Base-by-base conservation (phyloP, 1,284 basidiomycete species). In the Pterulicium gracile region DNA sequence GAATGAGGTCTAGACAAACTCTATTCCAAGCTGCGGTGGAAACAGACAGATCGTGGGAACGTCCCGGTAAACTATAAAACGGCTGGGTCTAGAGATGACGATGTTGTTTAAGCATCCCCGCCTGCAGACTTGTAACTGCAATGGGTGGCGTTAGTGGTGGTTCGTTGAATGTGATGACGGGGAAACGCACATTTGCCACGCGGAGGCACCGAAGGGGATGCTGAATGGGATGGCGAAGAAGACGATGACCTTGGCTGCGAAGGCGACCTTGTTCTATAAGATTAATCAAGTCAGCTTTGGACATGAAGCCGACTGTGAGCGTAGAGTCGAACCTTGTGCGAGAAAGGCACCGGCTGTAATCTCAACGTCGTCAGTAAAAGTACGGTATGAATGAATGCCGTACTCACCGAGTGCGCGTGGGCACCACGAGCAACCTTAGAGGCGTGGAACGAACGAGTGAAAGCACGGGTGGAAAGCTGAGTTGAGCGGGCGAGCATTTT, bases 161-260 rank as follows among this genome's bases (percentile, higher is more conserved):
- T n/a, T n/a, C n/a, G n/a, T n/a, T n/a, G 15, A 39, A 17, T 17
- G 7, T 5, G 36, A 39, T 7, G n/a, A 15, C 4, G n/a, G 15
- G 4, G 15, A 5, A 4, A 67, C 85, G 54, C 56, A 88, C 85
- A 88, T 53, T 62, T 86, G 83, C 57, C 72, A 78, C 27, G 56
- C 61, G 5, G 75, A 65, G 2, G 82, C 83, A 48, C 72, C 52
- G 60, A 86, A 78, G 23, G 85, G 85, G 51, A 87, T 72, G 49
- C 70, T 60, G 58, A 87, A 85, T 17, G 84, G 84, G 15, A 63
- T 47, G 13, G 62, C 36, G 47, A 87, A 66, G 61, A 75, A 84
- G 12, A 64, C 50, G 19, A 61, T 55, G 36, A 84, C 55, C 63
- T 86, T 88, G 50, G 67, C 40, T 13, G 66, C 85, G 54, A 84